Base-by-base conservation (phyloP, 2,329 filamentous ascomycete genomes). In the Clarireedia monteithiana region DNA sequence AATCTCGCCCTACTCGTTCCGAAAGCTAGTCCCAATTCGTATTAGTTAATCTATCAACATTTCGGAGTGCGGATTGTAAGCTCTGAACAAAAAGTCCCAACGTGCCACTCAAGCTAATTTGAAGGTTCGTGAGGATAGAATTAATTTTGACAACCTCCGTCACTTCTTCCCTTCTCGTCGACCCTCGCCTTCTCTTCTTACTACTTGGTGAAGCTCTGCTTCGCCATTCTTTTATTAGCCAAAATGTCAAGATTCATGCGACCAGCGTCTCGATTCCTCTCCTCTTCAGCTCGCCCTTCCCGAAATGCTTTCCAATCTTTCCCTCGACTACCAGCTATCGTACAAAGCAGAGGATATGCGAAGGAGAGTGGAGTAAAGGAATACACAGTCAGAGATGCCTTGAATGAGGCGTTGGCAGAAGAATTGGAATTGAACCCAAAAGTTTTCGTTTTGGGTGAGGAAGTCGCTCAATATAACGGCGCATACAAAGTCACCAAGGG, bases 401-500 rank as follows among this genome's bases (percentile, higher is more conserved):
- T 99, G 70, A 99, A 99, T 74, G 92, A 99, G 80, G 94, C 94
- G 59, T 85, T 99, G 71, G 91, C 91, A 48, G 94, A 99, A 79
- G 94, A 99, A 81, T 85, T 99, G 74, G 91, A 96, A 80, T 73
- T 75, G 71, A 95, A 99, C 75, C 81, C 86, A 62, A 97, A 96
- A 81, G 91, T 96, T 67, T 99, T 96, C 74, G 78, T 99, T 66
- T 75, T 99, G 58, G 94, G 94, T 69, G 94, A 99, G 81, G 94
- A 99, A 79, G 94, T 99, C 70, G 94, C 94, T 68, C 94, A 99
- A 77, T 99, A 99, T 81, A 99, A 99, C 75, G 94, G 94, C 80
- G 92, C 92, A 71, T 99, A 99, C 85, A 99, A 99, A 79, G 92
- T 99, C 72, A 99, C 94, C 69, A 96, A 96, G 81, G 94, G 94